Percentiles rank a stretch among this genome's conserved stretches.
Evolutionary conservation across 176 grass and related monocot species (phyloP).

Genomic region (Juncus effusus): DNA sequence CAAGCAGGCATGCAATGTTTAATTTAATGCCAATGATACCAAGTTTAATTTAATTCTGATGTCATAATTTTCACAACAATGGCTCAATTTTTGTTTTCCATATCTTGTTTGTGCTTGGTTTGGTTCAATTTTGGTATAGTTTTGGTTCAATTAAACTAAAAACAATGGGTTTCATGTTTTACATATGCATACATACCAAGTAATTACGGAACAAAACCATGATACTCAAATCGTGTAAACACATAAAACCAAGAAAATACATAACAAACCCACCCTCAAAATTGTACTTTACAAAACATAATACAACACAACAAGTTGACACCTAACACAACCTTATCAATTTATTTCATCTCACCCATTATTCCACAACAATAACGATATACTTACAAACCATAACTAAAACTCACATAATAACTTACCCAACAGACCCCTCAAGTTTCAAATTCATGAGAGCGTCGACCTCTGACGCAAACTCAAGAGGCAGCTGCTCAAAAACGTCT

Average conservation of each 20-base stretch:
- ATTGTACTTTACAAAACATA: slow-evolving; percentile 24
- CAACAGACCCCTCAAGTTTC: slow-evolving; percentile 94
- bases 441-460: slow-evolving; percentile 92
- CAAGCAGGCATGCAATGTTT: no score
- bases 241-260: slow-evolving; percentile 6
- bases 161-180: no score
- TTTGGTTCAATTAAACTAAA: no score
- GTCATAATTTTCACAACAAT: no score
- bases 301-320: background rate
- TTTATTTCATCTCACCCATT: slow-evolving; percentile 1
- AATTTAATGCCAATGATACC: no score
- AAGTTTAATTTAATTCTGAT: no score
- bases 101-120: no score
- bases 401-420: slow-evolving; percentile 36
- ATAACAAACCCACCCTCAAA: slow-evolving; percentile 17
- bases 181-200: no score
- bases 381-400: no score
- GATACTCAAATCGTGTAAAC: background rate
- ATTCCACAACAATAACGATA: slow-evolving; percentile 20
- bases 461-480: slow-evolving; percentile 83
- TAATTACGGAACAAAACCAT: background rate
- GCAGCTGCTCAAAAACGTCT: slow-evolving; percentile 82
- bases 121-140: no score
- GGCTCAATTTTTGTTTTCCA: no score
- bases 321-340: slow-evolving; percentile 9